These are phyloP conservation scores for Phialocephala sp. DNA, from an alignment of 2,329 filamentous ascomycete genomes.

Conservation along the genomic window DNA sequence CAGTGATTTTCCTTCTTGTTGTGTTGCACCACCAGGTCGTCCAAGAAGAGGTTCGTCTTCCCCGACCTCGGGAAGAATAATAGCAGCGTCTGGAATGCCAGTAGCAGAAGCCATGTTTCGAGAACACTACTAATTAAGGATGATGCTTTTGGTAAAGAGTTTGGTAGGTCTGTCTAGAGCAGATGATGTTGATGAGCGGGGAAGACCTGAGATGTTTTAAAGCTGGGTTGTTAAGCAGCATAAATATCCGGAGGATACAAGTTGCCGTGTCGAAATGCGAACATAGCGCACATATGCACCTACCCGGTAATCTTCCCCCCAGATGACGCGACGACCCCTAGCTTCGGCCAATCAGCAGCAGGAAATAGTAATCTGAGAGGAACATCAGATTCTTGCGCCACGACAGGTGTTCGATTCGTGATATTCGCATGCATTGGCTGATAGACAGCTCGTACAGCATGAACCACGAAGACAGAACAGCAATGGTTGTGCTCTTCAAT, in stretches of 20 bases:
- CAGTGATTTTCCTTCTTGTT: constrained; percentile 67
- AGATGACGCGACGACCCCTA: constrained; percentile 26
- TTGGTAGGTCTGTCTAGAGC: background rate
- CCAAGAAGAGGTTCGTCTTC: constrained; percentile 77
- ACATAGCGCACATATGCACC: background rate
- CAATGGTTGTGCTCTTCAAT: too few relatives aligned
- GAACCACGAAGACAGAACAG: too few relatives aligned
- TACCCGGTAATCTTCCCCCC: constrained; percentile 1
- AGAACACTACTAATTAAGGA: background rate
- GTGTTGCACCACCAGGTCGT: constrained; percentile 73
- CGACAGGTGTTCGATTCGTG: constrained; percentile 14
- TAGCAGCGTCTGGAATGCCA: constrained; percentile 51
- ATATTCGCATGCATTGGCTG: constrained; percentile 9
- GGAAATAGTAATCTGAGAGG: constrained; percentile 22
- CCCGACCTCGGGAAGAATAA: constrained; percentile 41
- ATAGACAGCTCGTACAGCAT: background rate
- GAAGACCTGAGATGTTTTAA: background rate
- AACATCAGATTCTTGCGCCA: constrained; percentile 7
- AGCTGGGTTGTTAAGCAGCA: background rate
- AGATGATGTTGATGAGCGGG: background rate
- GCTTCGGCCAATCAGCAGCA: constrained; percentile 30
- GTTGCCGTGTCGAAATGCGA: background rate
- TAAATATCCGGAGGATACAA: constrained; percentile 6
- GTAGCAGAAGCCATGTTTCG: constrained; percentile 70
- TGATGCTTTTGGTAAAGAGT: background rate